Percentiles rank a stretch among this genome's conserved stretches.
Conservation (phyloP, 1,284 basidiomycete genomes). For the Puccinia hordei region DNA sequence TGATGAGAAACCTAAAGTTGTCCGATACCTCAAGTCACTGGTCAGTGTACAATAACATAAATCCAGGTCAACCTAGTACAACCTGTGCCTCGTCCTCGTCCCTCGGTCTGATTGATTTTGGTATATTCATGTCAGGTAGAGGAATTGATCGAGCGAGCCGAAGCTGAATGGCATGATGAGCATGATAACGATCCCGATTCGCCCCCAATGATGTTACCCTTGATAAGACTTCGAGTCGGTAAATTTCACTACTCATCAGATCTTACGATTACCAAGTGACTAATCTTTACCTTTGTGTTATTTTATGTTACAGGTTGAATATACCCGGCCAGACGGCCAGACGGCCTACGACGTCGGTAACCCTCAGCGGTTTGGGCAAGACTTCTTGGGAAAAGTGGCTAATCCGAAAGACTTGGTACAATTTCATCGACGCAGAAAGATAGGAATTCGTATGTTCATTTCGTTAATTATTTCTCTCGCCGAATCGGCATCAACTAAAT, state of each 20-base stretch:
- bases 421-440: constrained; percentile 80
- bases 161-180: constrained; percentile 75
- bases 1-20: constrained; percentile 75
- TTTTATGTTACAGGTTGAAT: constrained; percentile 70
- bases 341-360: constrained; percentile 87
- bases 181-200: constrained; percentile 66
- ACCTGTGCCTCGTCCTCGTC: constrained; percentile 27
- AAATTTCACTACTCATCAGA: constrained; percentile 7
- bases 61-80: background rate
- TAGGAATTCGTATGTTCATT: constrained; percentile 56
- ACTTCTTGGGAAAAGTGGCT: constrained; percentile 85
- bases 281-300: background rate
- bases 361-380: constrained; percentile 92
- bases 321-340: constrained; percentile 63
- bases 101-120: background rate
- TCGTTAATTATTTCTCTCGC: background rate
- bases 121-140: constrained; percentile 66
- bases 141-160: constrained; percentile 74
- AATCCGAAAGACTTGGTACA: constrained; percentile 91
- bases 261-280: background rate
- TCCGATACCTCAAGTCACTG: constrained; percentile 73
- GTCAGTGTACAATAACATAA: constrained; percentile 61
- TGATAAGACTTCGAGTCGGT: constrained; percentile 78
- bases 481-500: background rate
- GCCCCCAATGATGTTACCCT: constrained; percentile 72